Percentiles rank a stretch among this genome's conserved stretches.
Evolutionary conservation across 164 flowering plant species (phyloP).

Genomic region (Brasenia schreberi): DNA sequence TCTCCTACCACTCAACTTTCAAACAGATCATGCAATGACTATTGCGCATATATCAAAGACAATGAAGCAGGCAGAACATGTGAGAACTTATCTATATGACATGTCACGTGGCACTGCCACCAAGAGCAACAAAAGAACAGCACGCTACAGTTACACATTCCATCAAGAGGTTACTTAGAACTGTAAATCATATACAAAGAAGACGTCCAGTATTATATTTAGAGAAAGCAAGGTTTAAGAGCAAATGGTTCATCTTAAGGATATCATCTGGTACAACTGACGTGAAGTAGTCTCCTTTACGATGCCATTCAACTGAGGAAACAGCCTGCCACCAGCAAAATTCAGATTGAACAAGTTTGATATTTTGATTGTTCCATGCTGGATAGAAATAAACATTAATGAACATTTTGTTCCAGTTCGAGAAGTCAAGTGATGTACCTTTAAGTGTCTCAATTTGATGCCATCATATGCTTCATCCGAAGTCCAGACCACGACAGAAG

Average conservation of each 20-base stretch:
- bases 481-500: constrained; percentile 51
- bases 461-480: constrained; percentile 60
- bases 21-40: too few species aligned
- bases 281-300: constrained; percentile 89
- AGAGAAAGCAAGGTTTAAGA: not conserved
- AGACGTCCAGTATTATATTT: too few species aligned
- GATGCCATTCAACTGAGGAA: constrained; percentile 91
- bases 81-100: too few species aligned
- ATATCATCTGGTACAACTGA: constrained; percentile 89
- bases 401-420: not conserved
- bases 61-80: too few species aligned
- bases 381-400: too few species aligned
- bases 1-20: too few species aligned
- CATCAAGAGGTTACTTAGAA: not conserved
- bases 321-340: constrained; percentile 42
- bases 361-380: too few species aligned
- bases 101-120: too few species aligned
- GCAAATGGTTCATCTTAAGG: constrained; percentile 24
- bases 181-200: not conserved
- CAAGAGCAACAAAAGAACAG: too few species aligned
- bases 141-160: too few species aligned
- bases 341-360: not conserved
- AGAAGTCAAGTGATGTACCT: constrained; percentile 34
- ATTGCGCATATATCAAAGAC: too few species aligned
- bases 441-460: constrained; percentile 63